Evolutionary conservation across 768 basidiomycete genomes (phyloP), one percentile per base, ranked within the genome.

Genomic region (Suillus placidus): DNA sequence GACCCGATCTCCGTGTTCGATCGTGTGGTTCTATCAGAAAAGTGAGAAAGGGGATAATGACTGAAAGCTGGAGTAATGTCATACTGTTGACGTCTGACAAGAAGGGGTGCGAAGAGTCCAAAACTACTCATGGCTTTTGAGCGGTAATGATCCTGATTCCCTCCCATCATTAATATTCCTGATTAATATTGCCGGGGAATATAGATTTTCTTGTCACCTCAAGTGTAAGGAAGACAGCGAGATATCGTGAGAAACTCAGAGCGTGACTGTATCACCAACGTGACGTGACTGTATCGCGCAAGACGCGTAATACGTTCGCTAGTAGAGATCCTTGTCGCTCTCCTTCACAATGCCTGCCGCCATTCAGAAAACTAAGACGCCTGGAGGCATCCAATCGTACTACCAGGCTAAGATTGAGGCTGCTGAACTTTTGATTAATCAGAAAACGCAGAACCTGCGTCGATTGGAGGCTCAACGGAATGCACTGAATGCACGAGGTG

Each of bases 401-500:
- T 98, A 96, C 75, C 93, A 95, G 76, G 90, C 94, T 20, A 99
- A 98, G 81, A 98, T 98, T 42, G 95, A 98, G 74, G 83, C 91
- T 10, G 91, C 95, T 1, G 97, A 99, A 72, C 83, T 97, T 35
- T 85, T 92, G 49, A 97, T 98, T 69, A 97, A 96, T 78, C 89
- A 95, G 78, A 97, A 95, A 78, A 97, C 96, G 0, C 95, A 98
- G 82, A 98, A 99, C 79, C 76, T 99, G 63, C 85, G 97, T 30
- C 92, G 97, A 64, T 80, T 99, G 71, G 97, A 99, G 80, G 97
- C 97, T 8, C 96, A 98, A 76, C 84, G 97, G 66, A 99, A 99
- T 85, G 94, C 97, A 10, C 79, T 99, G 66, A 99, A 99, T 77
- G 95, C 96, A 16, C 83, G 95, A 84, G 95, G 95, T 95, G 65